Evolutionary conservation across 2,329 filamentous ascomycete genomes (phyloP).

Genomic region (Trichoderma sp.): DNA sequence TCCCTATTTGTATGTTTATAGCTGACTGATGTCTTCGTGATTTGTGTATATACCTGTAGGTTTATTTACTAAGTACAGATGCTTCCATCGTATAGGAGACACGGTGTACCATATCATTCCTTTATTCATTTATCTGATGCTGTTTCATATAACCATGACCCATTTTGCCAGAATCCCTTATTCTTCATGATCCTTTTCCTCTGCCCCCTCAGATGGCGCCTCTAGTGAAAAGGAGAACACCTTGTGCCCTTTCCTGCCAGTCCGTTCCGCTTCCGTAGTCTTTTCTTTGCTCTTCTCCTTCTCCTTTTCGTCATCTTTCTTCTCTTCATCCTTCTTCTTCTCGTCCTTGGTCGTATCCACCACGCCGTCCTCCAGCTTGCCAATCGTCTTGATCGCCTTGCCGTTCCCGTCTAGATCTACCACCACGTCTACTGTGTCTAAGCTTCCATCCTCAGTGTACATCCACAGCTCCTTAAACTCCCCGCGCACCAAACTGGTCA

Average conservation of each 20-base stretch:
- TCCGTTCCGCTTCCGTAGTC: constrained; percentile 18
- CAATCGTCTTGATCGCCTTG: constrained; percentile 41
- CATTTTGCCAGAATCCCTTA: neutral
- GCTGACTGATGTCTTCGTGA: no score
- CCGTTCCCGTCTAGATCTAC: constrained; percentile 53
- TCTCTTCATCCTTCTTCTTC: constrained; percentile 26
- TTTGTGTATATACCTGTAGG: neutral
- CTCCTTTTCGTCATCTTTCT: constrained; percentile 20
- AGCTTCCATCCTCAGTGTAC: constrained; percentile 70
- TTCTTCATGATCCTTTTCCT: neutral
- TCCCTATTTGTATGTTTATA: neutral
- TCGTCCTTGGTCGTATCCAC: constrained; percentile 35
- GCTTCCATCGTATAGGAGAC: neutral
- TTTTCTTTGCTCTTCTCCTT: constrained; percentile 21
- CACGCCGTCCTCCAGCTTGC: constrained; percentile 38
- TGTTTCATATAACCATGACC: neutral
- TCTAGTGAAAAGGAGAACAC: constrained; percentile 38
- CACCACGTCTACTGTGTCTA: constrained; percentile 54
- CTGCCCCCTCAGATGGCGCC: constrained; percentile 24
- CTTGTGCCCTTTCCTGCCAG: constrained; percentile 26
- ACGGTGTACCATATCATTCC: neutral
- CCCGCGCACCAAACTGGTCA: constrained; percentile 66
- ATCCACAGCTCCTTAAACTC: constrained; percentile 75
- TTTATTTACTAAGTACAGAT: neutral
- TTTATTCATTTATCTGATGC: neutral